phyloP scores from a whole-genome alignment of 495 filamentous ascomycete genomes.

The Lophiostoma macrostomum region DNA sequence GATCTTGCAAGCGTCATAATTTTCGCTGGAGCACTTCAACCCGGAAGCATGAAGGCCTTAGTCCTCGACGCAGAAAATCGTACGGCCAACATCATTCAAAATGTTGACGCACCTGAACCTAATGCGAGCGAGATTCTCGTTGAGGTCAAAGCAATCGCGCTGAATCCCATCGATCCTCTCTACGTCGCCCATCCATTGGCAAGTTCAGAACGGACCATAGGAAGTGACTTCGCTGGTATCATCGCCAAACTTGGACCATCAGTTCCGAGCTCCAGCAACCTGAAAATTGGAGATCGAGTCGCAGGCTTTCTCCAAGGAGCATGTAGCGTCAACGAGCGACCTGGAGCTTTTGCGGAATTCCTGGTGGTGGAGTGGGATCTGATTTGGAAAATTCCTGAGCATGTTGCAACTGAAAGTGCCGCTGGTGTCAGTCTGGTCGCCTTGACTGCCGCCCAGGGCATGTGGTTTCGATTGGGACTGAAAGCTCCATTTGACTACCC shows the following conservation, averaged over 20 bases:
- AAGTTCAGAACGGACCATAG: constrained; percentile 37
- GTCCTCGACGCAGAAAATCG: constrained; percentile 35
- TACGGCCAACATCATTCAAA: constrained; percentile 36
- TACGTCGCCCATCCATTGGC: constrained; percentile 39
- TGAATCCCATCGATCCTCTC: constrained; percentile 42
- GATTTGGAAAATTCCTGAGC: constrained; percentile 40
- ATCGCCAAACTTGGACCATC: constrained; percentile 32
- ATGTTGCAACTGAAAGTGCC: constrained; percentile 35
- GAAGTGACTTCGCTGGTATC: constrained; percentile 49
- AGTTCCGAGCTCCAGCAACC: constrained; percentile 9
- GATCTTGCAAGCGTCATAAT: not conserved
- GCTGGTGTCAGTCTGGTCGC: constrained; percentile 39
- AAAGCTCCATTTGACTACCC: constrained; percentile 35
- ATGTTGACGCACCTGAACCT: constrained; percentile 31
- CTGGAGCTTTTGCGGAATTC: constrained; percentile 48
- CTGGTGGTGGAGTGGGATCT: constrained; percentile 37
- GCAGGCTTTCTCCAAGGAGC: constrained; percentile 41
- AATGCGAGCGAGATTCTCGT: constrained; percentile 25
- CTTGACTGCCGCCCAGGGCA: constrained; percentile 38
- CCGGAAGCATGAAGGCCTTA: constrained; percentile 33
- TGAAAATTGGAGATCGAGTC: constrained; percentile 30
- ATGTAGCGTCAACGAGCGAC: constrained; percentile 38
- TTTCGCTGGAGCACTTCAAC: not conserved
- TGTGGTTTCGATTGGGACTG: constrained; percentile 40
- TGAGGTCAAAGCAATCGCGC: constrained; percentile 28